phyloP scores from a whole-genome alignment of 2,329 filamentous ascomycete species.

The Botrytis galanthina region DNA sequence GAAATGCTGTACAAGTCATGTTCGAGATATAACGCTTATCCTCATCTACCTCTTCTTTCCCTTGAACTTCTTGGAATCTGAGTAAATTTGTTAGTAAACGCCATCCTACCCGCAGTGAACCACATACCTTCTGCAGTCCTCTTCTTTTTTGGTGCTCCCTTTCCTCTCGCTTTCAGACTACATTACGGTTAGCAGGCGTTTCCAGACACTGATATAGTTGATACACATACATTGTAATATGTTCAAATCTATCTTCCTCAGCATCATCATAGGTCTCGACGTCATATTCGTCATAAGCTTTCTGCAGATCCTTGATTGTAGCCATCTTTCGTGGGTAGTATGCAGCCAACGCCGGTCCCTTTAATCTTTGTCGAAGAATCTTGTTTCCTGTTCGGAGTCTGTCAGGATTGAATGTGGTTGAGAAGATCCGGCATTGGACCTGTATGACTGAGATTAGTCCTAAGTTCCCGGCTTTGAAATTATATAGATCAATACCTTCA shows the following conservation, averaged over 20 bases:
- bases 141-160: conserved; percentile 90
- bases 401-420: conserved; percentile 85
- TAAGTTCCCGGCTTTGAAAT: not conserved
- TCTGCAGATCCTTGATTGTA: conserved; percentile 68
- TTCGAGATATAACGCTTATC: conserved; percentile 22
- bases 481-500: conserved; percentile 62
- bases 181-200: conserved; percentile 46
- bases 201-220: conserved; percentile 54
- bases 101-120: not conserved
- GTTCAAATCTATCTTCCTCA: conserved; percentile 68
- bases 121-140: conserved; percentile 49
- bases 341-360: conserved; percentile 75
- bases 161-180: conserved; percentile 75
- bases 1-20: conserved; percentile 30
- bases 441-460: conserved; percentile 42
- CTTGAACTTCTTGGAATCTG: conserved; percentile 47
- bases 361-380: conserved; percentile 82
- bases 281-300: conserved; percentile 49
- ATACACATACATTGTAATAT: conserved; percentile 17
- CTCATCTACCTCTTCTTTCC: conserved; percentile 45
- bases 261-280: conserved; percentile 59
- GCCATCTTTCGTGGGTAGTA: conserved; percentile 79
- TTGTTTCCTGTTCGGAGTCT: conserved; percentile 83
- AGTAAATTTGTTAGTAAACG: not conserved
- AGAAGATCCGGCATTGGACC: conserved; percentile 91